phyloP scores from a whole-genome alignment of 1,284 basidiomycete species.

The Cutaneotrichosporon cavernicola region DNA sequence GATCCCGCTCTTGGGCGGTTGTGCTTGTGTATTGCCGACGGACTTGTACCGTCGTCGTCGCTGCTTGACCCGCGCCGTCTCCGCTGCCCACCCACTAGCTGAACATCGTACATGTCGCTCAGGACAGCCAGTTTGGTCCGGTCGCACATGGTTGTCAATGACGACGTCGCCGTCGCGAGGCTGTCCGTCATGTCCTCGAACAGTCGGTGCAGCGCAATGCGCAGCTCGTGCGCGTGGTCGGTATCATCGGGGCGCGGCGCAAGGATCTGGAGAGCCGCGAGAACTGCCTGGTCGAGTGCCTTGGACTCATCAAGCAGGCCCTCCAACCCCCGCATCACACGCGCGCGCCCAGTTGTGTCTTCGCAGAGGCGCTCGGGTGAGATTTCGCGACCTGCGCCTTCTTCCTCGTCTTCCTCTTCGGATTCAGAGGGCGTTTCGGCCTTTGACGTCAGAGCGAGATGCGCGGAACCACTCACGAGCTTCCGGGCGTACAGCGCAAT shows the following conservation, averaged over 20 bases:
- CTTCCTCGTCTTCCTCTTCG: background rate
- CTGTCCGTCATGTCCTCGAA: slow-evolving; percentile 45
- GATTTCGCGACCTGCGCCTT: background rate
- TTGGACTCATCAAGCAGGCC: slow-evolving; percentile 30
- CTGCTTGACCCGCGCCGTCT: slow-evolving; percentile 13
- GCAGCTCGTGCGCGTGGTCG: slow-evolving; percentile 32
- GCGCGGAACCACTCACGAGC: background rate
- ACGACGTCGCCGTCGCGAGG: slow-evolving; percentile 40
- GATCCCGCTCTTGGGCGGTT: slow-evolving; percentile 16
- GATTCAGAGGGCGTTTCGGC: background rate
- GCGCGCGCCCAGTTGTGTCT: background rate
- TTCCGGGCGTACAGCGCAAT: background rate
- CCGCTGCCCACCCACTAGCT: slow-evolving; percentile 19
- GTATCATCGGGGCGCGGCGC: slow-evolving; percentile 28
- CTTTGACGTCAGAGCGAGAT: background rate
- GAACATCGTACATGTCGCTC: slow-evolving; percentile 50
- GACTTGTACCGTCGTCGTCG: slow-evolving; percentile 12
- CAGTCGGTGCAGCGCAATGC: slow-evolving; percentile 38
- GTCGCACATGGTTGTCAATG: slow-evolving; percentile 38
- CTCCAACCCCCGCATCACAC: slow-evolving; percentile 16
- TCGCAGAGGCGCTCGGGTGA: slow-evolving; percentile 1
- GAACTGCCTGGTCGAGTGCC: slow-evolving; percentile 29
- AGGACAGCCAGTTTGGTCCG: slow-evolving; percentile 37
- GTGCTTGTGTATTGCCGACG: background rate
- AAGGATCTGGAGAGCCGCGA: slow-evolving; percentile 31